A percentile compares a stretch with the other conserved stretches of the same genome.
These are phyloP conservation scores for Xylaria sp. DNA, from an alignment of 2,329 filamentous ascomycete species.

Conservation along the genomic window DNA sequence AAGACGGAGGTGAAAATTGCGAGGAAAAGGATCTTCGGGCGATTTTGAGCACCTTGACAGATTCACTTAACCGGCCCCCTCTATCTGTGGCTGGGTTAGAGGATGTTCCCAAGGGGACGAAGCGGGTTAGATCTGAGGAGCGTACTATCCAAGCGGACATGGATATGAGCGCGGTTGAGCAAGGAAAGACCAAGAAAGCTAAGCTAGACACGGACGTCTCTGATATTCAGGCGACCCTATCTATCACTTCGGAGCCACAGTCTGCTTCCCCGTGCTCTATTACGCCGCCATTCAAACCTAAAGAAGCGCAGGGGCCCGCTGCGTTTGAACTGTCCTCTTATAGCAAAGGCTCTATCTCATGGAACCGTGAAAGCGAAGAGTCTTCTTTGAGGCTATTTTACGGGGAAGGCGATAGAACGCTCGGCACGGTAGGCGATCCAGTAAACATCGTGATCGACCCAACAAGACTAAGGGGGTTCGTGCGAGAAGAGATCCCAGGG, in stretches of 20 bases:
- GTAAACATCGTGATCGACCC: conserved; percentile 30
- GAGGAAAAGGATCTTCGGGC: background rate
- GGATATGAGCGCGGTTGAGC: background rate
- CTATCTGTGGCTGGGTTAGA: background rate
- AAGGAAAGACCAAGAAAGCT: conserved; percentile 3
- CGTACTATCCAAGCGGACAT: background rate
- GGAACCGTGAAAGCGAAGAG: conserved; percentile 21
- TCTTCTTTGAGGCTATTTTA: conserved; percentile 29
- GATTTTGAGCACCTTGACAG: background rate
- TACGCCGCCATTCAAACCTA: background rate
- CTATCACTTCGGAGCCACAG: background rate
- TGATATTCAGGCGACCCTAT: background rate
- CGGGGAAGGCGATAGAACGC: conserved; percentile 21
- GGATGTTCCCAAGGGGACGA: background rate
- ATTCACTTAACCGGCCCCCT: background rate
- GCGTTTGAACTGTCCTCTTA: conserved; percentile 35
- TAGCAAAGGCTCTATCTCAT: conserved; percentile 25
- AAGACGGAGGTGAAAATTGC: background rate
- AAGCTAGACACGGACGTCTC: background rate
- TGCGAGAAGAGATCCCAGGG: conserved; percentile 20
- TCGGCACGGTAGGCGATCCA: conserved; percentile 16
- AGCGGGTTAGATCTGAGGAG: conserved; percentile 15
- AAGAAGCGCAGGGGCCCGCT: background rate
- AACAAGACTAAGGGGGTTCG: conserved; percentile 22
- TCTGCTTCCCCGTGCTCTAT: background rate